Conservation (phyloP, 148 eudicot species). For the Persicaria maculosa region DNA sequence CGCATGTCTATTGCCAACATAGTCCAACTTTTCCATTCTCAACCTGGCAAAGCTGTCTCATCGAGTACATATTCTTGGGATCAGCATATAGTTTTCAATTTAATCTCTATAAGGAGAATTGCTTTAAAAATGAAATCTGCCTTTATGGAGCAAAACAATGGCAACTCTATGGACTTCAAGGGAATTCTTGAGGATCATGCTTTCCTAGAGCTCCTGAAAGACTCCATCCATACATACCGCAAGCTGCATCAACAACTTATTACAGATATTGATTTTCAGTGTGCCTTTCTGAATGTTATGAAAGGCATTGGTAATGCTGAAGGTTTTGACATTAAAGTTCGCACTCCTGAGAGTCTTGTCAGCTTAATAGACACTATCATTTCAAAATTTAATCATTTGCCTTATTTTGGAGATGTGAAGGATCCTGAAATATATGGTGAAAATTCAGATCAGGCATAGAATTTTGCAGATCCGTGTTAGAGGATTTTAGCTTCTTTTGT, state of each 20-base stretch:
- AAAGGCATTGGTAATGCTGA: constrained; percentile 15
- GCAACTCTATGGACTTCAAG: constrained; percentile 29
- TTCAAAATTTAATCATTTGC: constrained; percentile 14
- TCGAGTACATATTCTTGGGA: constrained; percentile 27
- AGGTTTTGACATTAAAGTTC: constrained; percentile 18
- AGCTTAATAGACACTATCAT: constrained; percentile 35
- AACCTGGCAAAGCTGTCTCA: constrained; percentile 8
- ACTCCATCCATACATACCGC: constrained; percentile 34
- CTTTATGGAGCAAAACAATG: constrained; percentile 23
- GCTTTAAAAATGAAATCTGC: constrained; percentile 45
- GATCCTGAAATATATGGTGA: neutral
- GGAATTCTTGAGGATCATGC: constrained; percentile 35
- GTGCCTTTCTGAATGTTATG: constrained; percentile 16
- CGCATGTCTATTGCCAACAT: constrained; percentile 63
- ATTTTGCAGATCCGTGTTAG: neutral
- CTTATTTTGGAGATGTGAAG: neutral
- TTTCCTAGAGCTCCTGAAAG: constrained; percentile 37
- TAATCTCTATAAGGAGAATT: constrained; percentile 33
- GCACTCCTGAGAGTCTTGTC: constrained; percentile 39
- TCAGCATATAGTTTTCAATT: constrained; percentile 41
- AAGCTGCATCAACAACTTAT: constrained; percentile 31
- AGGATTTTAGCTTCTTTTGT: neutral
- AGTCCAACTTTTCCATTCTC: constrained; percentile 39
- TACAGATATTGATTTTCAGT: constrained; percentile 11
- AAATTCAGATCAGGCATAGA: neutral